Base-by-base conservation (phyloP, 352 stramenopile species). In the Globisporangium rhizosaccharum region DNA sequence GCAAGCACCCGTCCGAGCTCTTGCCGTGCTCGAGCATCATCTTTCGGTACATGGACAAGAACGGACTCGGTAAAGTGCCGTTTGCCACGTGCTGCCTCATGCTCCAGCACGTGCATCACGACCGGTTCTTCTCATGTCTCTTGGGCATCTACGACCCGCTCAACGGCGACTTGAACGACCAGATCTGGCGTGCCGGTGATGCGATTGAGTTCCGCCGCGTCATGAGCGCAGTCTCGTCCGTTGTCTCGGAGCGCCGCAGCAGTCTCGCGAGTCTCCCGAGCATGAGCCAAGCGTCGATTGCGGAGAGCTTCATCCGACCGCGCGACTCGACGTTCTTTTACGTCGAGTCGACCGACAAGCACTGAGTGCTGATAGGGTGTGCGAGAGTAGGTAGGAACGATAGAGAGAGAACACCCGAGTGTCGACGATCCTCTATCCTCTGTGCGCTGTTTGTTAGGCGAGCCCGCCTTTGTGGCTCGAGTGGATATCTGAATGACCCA, bases 21-120 rank as follows among this genome's bases (percentile, higher is more conserved):
- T 63, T 92, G 42, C 82, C 82, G 23, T 90, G 85, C 30, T 87
- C 82, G 51, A 75, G 82, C 28, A 82, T 90, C 36, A 90, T 94
- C 39, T 92, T 92, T 70, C 77, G 85, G 2, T 94, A 94, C 63
- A 92, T 94, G 85, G 85, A 94, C 69, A 94, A 94, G 63, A 90
- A 85, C 59, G 72, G 80, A 17, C 53, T 94, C 23, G 85, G 85
- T 44, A 78, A 82, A 23, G 79, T 94, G 41, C 82, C 81, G 3
- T 94, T 94, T 45, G 77, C 85, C 37, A 92, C 85, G 23, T 92
- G 82, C 59, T 94, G 82, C 51, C 71, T 94, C 25, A 91, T 94
- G 77, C 82, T 94, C 49, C 82, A 92, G 62, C 85, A 94, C 55
- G 85, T 92, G 47, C 88, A 94, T 65, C 85, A 92, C 61, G 85